Percentiles rank a stretch among this genome's conserved stretches.
Evolutionary conservation across 495 filamentous ascomycete species (phyloP).

Genomic region (Friedmanniomyces simplex): DNA sequence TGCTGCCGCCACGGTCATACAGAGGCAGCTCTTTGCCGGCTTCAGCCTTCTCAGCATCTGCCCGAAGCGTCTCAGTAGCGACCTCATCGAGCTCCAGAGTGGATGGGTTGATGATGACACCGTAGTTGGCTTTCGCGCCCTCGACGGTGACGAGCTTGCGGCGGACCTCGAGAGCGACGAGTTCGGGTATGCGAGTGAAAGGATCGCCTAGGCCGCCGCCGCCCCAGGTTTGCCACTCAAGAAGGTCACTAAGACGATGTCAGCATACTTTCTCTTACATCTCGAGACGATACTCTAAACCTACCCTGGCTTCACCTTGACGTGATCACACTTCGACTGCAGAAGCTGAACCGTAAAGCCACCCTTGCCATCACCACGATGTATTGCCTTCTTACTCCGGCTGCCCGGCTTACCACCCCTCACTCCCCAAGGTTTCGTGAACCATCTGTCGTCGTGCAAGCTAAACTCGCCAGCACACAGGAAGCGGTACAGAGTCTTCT

Average conservation of each 20-base stretch:
- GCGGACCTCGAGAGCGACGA: conserved; percentile 39
- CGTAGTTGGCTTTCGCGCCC: conserved; percentile 37
- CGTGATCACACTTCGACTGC: conserved; percentile 40
- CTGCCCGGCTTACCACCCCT: conserved; percentile 38
- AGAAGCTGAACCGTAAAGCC: conserved; percentile 25
- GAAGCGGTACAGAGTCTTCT: conserved; percentile 40
- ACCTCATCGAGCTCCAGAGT: conserved; percentile 26
- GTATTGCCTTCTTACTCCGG: conserved; percentile 36
- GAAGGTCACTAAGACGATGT: conserved; percentile 31
- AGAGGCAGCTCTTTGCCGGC: conserved; percentile 5
- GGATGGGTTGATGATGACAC: conserved; percentile 32
- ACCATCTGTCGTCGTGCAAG: conserved; percentile 43
- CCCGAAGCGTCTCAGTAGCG: conserved; percentile 30
- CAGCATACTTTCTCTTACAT: background rate
- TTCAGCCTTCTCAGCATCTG: conserved; percentile 15
- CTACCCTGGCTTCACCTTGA: conserved; percentile 34
- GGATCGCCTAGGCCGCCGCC: conserved; percentile 43
- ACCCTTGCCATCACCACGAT: conserved; percentile 31
- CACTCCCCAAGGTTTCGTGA: conserved; percentile 43
- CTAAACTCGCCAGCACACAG: conserved; percentile 38
- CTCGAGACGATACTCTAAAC: background rate
- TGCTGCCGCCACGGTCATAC: conserved; percentile 12
- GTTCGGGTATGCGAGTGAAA: conserved; percentile 36
- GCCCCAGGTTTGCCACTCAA: conserved; percentile 45
- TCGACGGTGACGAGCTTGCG: conserved; percentile 38